Conservation (phyloP, 192 early-diverging fungal species). For the Podila epigama region DNA sequence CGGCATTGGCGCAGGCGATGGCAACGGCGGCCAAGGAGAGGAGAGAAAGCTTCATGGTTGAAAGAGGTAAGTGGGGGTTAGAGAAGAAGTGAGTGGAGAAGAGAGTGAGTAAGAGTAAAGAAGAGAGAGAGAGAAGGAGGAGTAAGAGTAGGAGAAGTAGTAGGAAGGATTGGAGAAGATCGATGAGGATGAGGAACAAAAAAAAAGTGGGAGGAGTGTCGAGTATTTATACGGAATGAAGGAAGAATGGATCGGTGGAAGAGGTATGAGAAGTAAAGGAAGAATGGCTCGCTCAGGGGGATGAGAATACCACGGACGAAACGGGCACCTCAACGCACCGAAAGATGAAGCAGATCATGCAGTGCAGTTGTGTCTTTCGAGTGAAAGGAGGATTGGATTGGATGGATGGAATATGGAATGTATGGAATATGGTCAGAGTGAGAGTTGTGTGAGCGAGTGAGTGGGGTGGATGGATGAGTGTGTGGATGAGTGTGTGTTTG, state of each 20-base stretch:
- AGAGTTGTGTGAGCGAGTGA: too few relatives aligned
- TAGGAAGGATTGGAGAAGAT: slow-evolving; percentile 1
- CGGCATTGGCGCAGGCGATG: slow-evolving; percentile 23
- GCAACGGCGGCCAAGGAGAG: slow-evolving; percentile 40
- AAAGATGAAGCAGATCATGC: too few relatives aligned
- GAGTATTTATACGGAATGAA: neutral
- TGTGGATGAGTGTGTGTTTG: too few relatives aligned
- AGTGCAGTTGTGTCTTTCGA: too few relatives aligned
- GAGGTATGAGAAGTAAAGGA: neutral
- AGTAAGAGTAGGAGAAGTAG: neutral
- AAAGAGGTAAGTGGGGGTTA: neutral
- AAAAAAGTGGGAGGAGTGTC: neutral
- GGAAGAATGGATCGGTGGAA: neutral
- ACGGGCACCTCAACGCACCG: too few relatives aligned
- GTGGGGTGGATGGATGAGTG: too few relatives aligned
- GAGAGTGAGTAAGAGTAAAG: neutral
- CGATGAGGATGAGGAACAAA: slow-evolving; percentile 14
- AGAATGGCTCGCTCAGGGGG: neutral
- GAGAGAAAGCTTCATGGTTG: slow-evolving; percentile 35
- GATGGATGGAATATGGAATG: too few relatives aligned
- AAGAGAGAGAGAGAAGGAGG: neutral
- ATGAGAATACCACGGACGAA: neutral
- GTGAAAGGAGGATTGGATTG: too few relatives aligned
- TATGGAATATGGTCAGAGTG: too few relatives aligned
- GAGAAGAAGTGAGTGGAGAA: neutral